phyloP scores from a whole-genome alignment of 2,329 filamentous ascomycete species.

The Clonostachys rhizophaga region DNA sequence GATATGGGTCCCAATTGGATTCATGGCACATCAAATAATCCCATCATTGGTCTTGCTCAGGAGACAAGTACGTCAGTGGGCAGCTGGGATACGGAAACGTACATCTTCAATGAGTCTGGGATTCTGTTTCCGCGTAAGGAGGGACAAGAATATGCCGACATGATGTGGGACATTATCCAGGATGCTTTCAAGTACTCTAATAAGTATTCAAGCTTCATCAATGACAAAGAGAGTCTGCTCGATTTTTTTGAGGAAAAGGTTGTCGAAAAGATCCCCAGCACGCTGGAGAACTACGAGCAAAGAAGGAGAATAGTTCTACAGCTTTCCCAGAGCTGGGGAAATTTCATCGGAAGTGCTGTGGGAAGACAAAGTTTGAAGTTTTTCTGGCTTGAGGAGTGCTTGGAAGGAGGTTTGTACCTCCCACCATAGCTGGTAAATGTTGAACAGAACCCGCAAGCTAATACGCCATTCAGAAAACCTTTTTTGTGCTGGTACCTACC shows the following conservation, averaged over 20 bases:
- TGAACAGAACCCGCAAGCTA: no score
- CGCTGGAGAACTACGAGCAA: slow-evolving; percentile 28
- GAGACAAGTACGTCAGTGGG: slow-evolving; percentile 48
- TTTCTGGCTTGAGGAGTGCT: slow-evolving; percentile 75
- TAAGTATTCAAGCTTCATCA: slow-evolving; percentile 42
- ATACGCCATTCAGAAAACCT: slow-evolving; percentile 43
- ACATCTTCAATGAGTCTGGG: slow-evolving; percentile 54
- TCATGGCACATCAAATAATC: slow-evolving; percentile 54
- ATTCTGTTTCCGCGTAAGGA: slow-evolving; percentile 38
- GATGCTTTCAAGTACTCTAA: slow-evolving; percentile 66
- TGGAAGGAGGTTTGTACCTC: slow-evolving; percentile 55
- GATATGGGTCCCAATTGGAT: slow-evolving; percentile 76
- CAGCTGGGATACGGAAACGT: slow-evolving; percentile 45
- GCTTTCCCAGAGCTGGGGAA: slow-evolving; percentile 63
- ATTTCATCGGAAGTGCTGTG: slow-evolving; percentile 64
- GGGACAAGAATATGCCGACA: slow-evolving; percentile 38
- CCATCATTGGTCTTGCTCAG: slow-evolving; percentile 62
- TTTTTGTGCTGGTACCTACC: slow-evolving; percentile 56
- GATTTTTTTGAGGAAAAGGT: slow-evolving; percentile 48
- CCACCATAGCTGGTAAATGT: no score
- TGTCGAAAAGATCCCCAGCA: slow-evolving; percentile 37
- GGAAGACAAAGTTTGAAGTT: slow-evolving; percentile 66
- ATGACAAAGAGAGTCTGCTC: slow-evolving; percentile 38
- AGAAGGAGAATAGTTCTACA: slow-evolving; percentile 40
- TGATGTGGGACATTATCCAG: slow-evolving; percentile 65